phyloP scores from a whole-genome alignment of 75 land plant genomes.

The Picea glauca region DNA sequence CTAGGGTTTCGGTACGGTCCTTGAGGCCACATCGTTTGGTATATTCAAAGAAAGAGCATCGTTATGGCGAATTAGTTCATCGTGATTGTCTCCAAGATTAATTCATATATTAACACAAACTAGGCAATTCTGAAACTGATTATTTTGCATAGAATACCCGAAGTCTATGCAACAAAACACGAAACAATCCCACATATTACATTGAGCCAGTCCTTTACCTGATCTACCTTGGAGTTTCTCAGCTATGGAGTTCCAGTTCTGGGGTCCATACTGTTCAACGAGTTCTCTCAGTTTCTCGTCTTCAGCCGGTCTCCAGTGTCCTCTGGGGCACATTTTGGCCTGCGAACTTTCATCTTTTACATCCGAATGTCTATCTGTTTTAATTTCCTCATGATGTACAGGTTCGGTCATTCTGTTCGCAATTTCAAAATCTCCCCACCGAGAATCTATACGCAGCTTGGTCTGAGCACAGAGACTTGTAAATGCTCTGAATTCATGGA shows the following conservation, averaged over 20 bases:
- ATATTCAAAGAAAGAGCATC: no score
- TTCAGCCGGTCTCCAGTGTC: conserved; percentile 56
- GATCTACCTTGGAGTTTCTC: conserved; percentile 54
- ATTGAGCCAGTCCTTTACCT: conserved; percentile 19
- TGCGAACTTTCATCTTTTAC: not conserved
- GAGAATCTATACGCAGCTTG: not conserved
- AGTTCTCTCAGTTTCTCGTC: conserved; percentile 52
- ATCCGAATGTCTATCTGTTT: not conserved
- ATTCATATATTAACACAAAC: no score
- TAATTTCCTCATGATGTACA: not conserved
- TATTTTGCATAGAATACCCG: no score
- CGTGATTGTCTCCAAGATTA: no score
- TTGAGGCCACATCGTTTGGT: no score
- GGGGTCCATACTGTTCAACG: conserved; percentile 41
- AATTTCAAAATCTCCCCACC: not conserved
- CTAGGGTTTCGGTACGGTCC: no score
- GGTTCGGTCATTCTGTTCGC: conserved; percentile 1
- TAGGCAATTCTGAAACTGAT: no score
- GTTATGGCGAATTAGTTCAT: no score
- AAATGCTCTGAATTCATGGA: not conserved
- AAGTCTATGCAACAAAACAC: no score
- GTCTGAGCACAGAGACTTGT: not conserved
- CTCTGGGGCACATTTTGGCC: conserved; percentile 13
- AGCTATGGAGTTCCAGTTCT: conserved; percentile 59
- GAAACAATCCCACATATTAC: no score